Conservation (phyloP, 129 eudicot species). For the Solidago caesia region DNA sequence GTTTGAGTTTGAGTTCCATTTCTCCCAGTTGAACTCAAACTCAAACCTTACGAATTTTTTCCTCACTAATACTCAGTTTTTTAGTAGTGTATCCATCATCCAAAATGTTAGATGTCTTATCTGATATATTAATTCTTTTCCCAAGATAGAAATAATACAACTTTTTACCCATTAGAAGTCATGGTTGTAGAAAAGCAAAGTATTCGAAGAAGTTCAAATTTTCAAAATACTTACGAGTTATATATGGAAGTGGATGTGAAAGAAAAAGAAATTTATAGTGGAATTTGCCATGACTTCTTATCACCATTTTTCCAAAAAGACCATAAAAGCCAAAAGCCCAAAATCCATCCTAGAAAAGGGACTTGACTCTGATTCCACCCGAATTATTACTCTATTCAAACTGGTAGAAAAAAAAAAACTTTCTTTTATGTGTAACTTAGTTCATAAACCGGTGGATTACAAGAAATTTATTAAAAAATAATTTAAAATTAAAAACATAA, state of each 20-base stretch:
- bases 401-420: neutral
- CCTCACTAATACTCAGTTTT: too few species aligned
- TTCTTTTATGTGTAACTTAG: too few species aligned
- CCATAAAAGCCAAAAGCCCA: slow-evolving; percentile 6
- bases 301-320: slow-evolving; percentile 17
- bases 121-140: neutral
- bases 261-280: neutral
- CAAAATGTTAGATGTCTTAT: neutral
- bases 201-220: neutral
- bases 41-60: too few species aligned
- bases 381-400: neutral
- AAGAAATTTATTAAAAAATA: too few species aligned
- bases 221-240: neutral
- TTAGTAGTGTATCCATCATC: too few species aligned
- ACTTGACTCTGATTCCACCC: slow-evolving; percentile 23
- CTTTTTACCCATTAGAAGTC: neutral
- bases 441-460: too few species aligned
- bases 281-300: slow-evolving; percentile 23
- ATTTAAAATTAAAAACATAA: too few species aligned
- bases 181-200: neutral
- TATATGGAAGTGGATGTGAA: neutral
- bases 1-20: too few species aligned
- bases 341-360: neutral
- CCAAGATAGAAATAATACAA: neutral
- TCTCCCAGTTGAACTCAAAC: too few species aligned